These are phyloP conservation scores for Arthrobotrys musiformis DNA, from an alignment of 2,329 filamentous ascomycete genomes.

Conservation along the genomic window DNA sequence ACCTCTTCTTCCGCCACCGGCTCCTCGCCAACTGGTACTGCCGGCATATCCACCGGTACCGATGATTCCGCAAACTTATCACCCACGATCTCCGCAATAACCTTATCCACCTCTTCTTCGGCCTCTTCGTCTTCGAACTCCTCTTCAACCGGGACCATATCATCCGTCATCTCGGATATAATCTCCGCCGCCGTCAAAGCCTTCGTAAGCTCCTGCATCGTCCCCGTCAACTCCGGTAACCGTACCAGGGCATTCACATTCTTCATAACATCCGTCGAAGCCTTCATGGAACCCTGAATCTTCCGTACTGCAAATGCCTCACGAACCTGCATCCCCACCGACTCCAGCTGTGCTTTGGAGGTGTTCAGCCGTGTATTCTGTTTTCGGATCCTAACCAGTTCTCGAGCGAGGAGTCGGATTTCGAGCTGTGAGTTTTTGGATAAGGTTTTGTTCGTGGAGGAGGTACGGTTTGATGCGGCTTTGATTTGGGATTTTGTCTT, in stretches of 20 bases:
- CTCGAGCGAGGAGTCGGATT: conserved; percentile 85
- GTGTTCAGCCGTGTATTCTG: conserved; percentile 80
- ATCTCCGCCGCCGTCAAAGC: conserved; percentile 95
- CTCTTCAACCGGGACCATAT: conserved; percentile 79
- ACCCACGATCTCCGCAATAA: conserved; percentile 89
- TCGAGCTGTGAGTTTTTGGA: conserved; percentile 78
- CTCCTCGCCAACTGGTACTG: conserved; percentile 63
- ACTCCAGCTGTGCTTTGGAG: conserved; percentile 88
- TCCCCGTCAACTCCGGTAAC: conserved; percentile 84
- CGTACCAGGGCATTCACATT: conserved; percentile 88
- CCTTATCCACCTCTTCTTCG: conserved; percentile 87
- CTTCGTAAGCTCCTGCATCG: conserved; percentile 85
- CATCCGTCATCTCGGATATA: conserved; percentile 96
- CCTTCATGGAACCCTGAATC: conserved; percentile 90
- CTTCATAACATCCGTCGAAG: conserved; percentile 93
- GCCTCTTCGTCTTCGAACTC: conserved; percentile 79
- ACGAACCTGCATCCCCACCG: conserved; percentile 96
- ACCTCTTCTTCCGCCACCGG: conserved; percentile 84
- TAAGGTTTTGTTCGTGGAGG: conserved; percentile 69
- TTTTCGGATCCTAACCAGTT: conserved; percentile 84
- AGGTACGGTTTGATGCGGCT: conserved; percentile 76
- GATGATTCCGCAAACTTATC: conserved; percentile 78
- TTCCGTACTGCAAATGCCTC: conserved; percentile 95
- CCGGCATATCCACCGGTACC: conserved; percentile 66
- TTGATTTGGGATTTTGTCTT: conserved; percentile 89